Evolutionary conservation across 2,329 filamentous ascomycete species (phyloP).

Genomic region (Hypocreales sp.): DNA sequence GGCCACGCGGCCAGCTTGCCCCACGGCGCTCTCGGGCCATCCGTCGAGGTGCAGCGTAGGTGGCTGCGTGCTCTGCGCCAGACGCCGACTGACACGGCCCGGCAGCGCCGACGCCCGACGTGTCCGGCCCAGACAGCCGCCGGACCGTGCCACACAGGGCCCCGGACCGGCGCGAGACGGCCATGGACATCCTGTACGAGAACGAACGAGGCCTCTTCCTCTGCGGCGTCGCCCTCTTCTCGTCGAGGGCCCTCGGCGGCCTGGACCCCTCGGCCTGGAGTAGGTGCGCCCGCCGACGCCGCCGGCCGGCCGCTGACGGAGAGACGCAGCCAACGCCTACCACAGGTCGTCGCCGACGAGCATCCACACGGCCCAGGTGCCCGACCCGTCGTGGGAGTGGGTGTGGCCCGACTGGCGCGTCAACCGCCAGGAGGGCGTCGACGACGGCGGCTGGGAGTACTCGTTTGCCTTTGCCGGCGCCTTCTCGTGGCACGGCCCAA

Average conservation of each 20-base stretch:
- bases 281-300: slow-evolving; percentile 3
- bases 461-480: slow-evolving; percentile 66
- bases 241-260: slow-evolving; percentile 66
- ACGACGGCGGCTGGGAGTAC: slow-evolving; percentile 93
- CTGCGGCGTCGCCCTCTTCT: slow-evolving; percentile 84
- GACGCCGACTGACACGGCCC: neutral
- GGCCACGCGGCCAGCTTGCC: slow-evolving; percentile 4
- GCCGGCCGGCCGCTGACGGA: neutral
- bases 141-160: too few species aligned
- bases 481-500: slow-evolving; percentile 77
- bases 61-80: neutral
- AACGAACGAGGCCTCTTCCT: slow-evolving; percentile 86
- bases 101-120: slow-evolving; percentile 15
- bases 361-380: slow-evolving; percentile 78
- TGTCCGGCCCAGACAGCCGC: slow-evolving; percentile 3
- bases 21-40: slow-evolving; percentile 11
- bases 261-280: slow-evolving; percentile 78
- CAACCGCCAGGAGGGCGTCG: slow-evolving; percentile 56
- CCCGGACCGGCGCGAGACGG: slow-evolving; percentile 35
- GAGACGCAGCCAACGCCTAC: slow-evolving; percentile 38
- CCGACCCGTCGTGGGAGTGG: slow-evolving; percentile 94
- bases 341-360: slow-evolving; percentile 45
- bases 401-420: slow-evolving; percentile 50
- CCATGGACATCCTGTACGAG: slow-evolving; percentile 83
- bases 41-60: slow-evolving; percentile 18